phyloP scores from a whole-genome alignment of 495 filamentous ascomycete genomes.

The Talaromyces nanjingensis region DNA sequence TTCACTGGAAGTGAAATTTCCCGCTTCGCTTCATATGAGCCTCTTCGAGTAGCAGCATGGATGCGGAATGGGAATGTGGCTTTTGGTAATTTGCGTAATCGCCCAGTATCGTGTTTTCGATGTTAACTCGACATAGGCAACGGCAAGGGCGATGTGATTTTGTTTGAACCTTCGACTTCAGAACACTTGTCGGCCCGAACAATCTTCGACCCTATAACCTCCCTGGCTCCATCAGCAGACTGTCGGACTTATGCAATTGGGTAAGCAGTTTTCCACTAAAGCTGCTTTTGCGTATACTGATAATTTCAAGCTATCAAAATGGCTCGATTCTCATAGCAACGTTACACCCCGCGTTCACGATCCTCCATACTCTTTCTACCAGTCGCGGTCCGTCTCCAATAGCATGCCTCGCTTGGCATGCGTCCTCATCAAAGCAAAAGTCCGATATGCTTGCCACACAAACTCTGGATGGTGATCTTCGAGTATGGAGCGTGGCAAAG shows the following conservation, averaged over 20 bases:
- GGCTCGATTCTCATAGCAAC: conserved; percentile 88
- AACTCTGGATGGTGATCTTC: conserved; percentile 82
- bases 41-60: conserved; percentile 79
- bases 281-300: background rate
- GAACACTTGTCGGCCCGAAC: conserved; percentile 91
- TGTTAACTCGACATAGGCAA: conserved; percentile 51
- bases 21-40: conserved; percentile 83
- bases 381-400: conserved; percentile 79
- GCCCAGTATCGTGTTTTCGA: background rate
- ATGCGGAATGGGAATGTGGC: conserved; percentile 97
- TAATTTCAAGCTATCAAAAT: conserved; percentile 72
- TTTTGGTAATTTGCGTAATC: conserved; percentile 59
- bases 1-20: conserved; percentile 87
- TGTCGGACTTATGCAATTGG: conserved; percentile 96
- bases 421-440: conserved; percentile 92
- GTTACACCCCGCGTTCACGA: conserved; percentile 87
- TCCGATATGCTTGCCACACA: conserved; percentile 97
- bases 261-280: conserved; percentile 37
- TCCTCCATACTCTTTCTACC: conserved; percentile 86
- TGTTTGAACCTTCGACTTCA: conserved; percentile 88
- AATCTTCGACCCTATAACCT: conserved; percentile 88
- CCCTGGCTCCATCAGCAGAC: conserved; percentile 84
- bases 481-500: conserved; percentile 96
- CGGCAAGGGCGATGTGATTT: conserved; percentile 81
- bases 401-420: conserved; percentile 89